These are phyloP conservation scores for Phlegmacium glaucopus DNA, from an alignment of 768 basidiomycete genomes.

Conservation along the genomic window DNA sequence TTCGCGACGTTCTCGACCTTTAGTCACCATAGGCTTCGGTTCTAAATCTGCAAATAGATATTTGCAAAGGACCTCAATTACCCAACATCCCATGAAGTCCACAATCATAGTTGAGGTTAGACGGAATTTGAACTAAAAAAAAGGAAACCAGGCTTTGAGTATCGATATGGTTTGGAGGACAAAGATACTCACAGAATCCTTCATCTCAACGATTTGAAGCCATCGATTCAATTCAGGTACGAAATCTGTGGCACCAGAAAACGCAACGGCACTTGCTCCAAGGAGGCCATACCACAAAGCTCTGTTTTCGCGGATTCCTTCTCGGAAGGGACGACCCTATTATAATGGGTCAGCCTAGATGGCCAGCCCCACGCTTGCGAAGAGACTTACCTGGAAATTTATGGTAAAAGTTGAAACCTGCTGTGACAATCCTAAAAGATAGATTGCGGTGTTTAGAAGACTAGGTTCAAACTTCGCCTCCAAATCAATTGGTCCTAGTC, in stretches of 20 bases:
- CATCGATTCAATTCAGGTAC: conserved; percentile 94
- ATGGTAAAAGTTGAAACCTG: conserved; percentile 99
- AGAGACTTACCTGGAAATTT: conserved; percentile 78
- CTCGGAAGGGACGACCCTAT: conserved; percentile 98
- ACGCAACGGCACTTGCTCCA: conserved; percentile 86
- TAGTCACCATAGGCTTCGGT: conserved; percentile 80
- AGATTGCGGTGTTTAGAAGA: conserved; percentile 94
- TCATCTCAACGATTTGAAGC: conserved; percentile 97
- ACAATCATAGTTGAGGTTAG: conserved; percentile 79
- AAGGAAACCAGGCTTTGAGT: background rate
- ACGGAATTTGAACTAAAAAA: conserved; percentile 76
- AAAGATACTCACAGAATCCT: conserved; percentile 50
- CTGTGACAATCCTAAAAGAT: conserved; percentile 91
- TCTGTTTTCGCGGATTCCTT: conserved; percentile 93
- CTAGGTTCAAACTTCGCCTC: conserved; percentile 97
- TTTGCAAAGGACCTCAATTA: conserved; percentile 82
- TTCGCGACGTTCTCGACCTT: conserved; percentile 80
- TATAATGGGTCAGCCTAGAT: background rate
- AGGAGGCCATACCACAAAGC: conserved; percentile 93
- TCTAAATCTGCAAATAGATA: conserved; percentile 83
- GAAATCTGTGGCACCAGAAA: conserved; percentile 91
- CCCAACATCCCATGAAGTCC: conserved; percentile 88
- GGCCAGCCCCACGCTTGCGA: background rate
- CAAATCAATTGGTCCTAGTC: conserved; percentile 79
- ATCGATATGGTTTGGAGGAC: background rate